Conservation (phyloP, 495 filamentous ascomycete species). For the Hyaloscypha bicolor region DNA sequence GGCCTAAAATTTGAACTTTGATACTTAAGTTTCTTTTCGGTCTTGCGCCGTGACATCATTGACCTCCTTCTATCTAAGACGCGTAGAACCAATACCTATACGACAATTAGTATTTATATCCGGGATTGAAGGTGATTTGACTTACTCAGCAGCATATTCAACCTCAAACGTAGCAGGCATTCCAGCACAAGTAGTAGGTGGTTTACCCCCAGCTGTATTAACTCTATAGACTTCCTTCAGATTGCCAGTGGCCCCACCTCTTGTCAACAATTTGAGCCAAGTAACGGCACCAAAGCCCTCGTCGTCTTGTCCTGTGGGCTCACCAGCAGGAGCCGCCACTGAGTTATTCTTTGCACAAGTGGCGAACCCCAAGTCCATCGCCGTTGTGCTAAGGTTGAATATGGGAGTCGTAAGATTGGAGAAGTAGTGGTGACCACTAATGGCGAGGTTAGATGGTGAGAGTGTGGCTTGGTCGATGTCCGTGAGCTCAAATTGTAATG, state of each 20-base stretch:
- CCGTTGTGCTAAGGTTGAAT: constrained; percentile 68
- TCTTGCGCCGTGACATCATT: too few species aligned
- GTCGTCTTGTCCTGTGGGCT: constrained; percentile 50
- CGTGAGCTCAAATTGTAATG: constrained; percentile 56
- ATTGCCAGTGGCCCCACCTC: constrained; percentile 54
- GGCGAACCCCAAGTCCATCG: constrained; percentile 59
- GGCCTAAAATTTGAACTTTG: too few species aligned
- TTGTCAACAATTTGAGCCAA: constrained; percentile 66
- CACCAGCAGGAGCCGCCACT: constrained; percentile 58
- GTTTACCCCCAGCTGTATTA: constrained; percentile 76
- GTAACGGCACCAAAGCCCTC: constrained; percentile 65
- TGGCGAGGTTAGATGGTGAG: constrained; percentile 54
- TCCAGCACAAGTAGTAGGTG: constrained; percentile 74
- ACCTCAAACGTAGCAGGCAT: constrained; percentile 64
- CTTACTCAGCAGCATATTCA: constrained; percentile 82
- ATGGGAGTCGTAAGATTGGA: constrained; percentile 67
- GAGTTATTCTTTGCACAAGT: constrained; percentile 59
- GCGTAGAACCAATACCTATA: too few species aligned
- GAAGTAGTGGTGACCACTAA: constrained; percentile 81
- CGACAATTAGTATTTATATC: too few species aligned
- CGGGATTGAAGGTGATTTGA: constrained; percentile 15
- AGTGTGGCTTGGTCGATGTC: constrained; percentile 33
- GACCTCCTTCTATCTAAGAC: too few species aligned
- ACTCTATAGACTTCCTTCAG: constrained; percentile 83
- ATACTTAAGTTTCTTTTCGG: too few species aligned